These are phyloP conservation scores for Chaetomium cochliodes DNA, from an alignment of 495 filamentous ascomycete genomes.

Conservation along the genomic window DNA sequence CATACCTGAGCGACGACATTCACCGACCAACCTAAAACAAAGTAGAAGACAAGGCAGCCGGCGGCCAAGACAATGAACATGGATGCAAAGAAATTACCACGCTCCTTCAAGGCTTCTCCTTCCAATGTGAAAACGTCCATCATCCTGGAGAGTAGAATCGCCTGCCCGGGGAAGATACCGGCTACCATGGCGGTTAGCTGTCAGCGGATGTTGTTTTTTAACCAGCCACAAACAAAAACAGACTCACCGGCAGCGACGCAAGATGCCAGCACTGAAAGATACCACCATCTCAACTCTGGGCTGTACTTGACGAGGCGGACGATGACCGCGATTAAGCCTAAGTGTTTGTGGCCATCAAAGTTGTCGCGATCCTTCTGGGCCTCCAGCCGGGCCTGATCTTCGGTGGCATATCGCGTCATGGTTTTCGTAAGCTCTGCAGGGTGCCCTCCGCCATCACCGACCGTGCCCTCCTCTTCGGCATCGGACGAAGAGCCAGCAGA, in stretches of 20 bases:
- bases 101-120: conserved; percentile 30
- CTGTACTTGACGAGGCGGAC: conserved; percentile 18
- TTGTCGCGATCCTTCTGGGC: conserved; percentile 24
- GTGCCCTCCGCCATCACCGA: conserved; percentile 18
- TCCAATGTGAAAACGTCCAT: conserved; percentile 36
- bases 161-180: conserved; percentile 39
- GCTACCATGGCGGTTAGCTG: neutral
- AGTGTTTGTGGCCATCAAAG: conserved; percentile 25
- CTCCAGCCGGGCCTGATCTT: conserved; percentile 23
- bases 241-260: conserved; percentile 22
- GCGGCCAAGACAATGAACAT: conserved; percentile 57
- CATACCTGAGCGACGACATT: conserved; percentile 39
- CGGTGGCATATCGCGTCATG: conserved; percentile 31
- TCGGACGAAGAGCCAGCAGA: conserved; percentile 35
- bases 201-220: neutral
- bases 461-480: neutral
- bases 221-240: no score
- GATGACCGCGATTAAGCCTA: conserved; percentile 21
- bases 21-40: conserved; percentile 43
- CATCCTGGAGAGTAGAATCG: conserved; percentile 37
- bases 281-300: conserved; percentile 23
- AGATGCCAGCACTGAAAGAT: neutral
- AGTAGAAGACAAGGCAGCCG: conserved; percentile 43
- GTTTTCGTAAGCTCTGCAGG: conserved; percentile 35
- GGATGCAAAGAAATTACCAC: conserved; percentile 53